Base-by-base conservation (phyloP, 495 filamentous ascomycete genomes). In the Penicillium crystallinum region DNA sequence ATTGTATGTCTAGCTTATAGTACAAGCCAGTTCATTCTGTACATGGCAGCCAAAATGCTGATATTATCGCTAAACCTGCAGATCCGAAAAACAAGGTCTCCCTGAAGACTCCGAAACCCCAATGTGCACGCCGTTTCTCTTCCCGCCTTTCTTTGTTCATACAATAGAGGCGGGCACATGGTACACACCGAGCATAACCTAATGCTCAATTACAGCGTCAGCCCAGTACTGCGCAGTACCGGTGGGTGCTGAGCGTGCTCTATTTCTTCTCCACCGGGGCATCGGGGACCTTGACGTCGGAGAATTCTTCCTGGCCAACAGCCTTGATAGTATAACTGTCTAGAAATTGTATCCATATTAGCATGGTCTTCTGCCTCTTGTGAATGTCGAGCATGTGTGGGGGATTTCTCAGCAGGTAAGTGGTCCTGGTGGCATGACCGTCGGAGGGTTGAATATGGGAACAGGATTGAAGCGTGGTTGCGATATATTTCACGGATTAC, bases 281-380 rank as follows among this genome's bases (percentile, higher is more conserved):
- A 62, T 87, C 85, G 42, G 92, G 91, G 37, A 95, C 83, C 61
- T 82, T 81, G 49, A 99, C 91, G 65, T 99, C 93, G 59, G 92
- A 89, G 80, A 99, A 99, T 54, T 99, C 90, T 68, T 99, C 93
- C 72, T 97, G 95, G 31, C 90, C 86, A 63, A 99, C 85, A 21
- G 87, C 90, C 46, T 74, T 78, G 64, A 99, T 87, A 8, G 93
- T 97, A 70, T 87, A 97, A 46, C 82, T 71, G 65, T 96, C 93
- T 98, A 53, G 46, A 44, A 7, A 22, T 15, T 21, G 23, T 38
- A n/a, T 6, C 7, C 15, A 17, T 41, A 42, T 50, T 14, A 41
- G 29, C 19, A 34, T 25, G 14, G 5, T 22, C 48, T 42, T 19
- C 23, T 39, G 22, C 54, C 22, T 52, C 9, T 18, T 19, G 34